These are phyloP conservation scores for Cadophora sp. DNA, from an alignment of 2,329 filamentous ascomycete genomes.

Conservation along the genomic window DNA sequence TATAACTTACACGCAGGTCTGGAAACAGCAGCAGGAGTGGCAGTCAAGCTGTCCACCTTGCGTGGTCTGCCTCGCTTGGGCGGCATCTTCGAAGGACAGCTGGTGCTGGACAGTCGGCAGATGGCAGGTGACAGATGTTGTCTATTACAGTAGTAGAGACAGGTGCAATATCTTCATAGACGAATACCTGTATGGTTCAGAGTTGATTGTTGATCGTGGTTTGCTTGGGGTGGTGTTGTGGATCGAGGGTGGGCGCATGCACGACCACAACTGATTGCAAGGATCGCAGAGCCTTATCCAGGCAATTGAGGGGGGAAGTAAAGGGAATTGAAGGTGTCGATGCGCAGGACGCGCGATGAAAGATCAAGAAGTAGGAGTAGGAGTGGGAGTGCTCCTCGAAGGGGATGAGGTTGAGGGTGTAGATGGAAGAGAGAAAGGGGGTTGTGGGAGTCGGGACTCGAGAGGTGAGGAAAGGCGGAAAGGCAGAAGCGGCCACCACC, in stretches of 20 bases:
- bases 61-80: slow-evolving; percentile 37
- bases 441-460: neutral
- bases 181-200: neutral
- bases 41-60: slow-evolving; percentile 30
- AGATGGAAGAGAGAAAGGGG: slow-evolving; percentile 4
- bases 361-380: neutral
- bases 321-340: neutral
- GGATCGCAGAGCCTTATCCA: slow-evolving; percentile 1
- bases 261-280: slow-evolving; percentile 8
- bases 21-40: slow-evolving; percentile 31
- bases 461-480: neutral
- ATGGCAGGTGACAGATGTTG: slow-evolving; percentile 25
- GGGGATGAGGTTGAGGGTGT: neutral
- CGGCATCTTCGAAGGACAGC: slow-evolving; percentile 9
- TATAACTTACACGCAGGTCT: slow-evolving; percentile 39
- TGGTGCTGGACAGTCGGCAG: slow-evolving; percentile 18
- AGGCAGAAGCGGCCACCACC: slow-evolving; percentile 3
- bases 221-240: neutral
- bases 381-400: neutral
- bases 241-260: slow-evolving; percentile 2
- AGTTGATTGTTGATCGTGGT: neutral
- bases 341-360: neutral
- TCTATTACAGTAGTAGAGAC: slow-evolving; percentile 2
- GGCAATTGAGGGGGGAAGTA: neutral
- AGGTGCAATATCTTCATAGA: neutral